These are phyloP conservation scores for Xerocomus potaroensis DNA, from an alignment of 768 basidiomycete genomes.

Conservation along the genomic window DNA sequence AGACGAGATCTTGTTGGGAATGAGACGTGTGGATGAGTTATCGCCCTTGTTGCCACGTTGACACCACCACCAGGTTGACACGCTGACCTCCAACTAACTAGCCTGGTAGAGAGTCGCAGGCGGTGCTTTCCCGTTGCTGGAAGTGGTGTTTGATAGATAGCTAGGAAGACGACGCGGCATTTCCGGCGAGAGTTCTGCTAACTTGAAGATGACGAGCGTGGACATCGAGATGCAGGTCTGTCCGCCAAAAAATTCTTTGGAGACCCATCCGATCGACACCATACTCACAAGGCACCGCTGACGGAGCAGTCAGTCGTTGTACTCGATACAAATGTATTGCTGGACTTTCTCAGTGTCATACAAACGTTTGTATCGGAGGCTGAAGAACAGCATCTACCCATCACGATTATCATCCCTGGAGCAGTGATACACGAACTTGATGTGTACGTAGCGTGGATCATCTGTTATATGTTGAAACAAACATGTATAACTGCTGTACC, in stretches of 20 bases:
- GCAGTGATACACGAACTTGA: slow-evolving; percentile 78
- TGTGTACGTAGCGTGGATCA: slow-evolving; percentile 39
- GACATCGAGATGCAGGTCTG: slow-evolving; percentile 75
- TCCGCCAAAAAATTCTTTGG: background rate
- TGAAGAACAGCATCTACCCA: slow-evolving; percentile 44
- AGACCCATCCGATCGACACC: background rate
- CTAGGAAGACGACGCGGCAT: slow-evolving; percentile 27
- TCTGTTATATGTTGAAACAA: background rate
- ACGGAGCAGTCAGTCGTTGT: slow-evolving; percentile 50
- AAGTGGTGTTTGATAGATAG: too few species aligned
- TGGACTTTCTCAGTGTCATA: slow-evolving; percentile 62
- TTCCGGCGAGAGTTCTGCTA: too few species aligned
- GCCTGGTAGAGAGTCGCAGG: background rate
- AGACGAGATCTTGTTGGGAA: background rate
- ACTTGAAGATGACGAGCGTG: slow-evolving; percentile 52
- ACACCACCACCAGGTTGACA: background rate
- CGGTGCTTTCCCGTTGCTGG: too few species aligned
- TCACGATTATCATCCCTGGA: slow-evolving; percentile 65
- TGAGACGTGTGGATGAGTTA: too few species aligned
- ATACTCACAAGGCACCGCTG: slow-evolving; percentile 35
- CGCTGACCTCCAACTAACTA: too few species aligned
- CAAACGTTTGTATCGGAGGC: slow-evolving; percentile 62
- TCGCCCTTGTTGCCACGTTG: background rate
- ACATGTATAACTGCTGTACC: background rate
- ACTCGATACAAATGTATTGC: slow-evolving; percentile 75